A percentile compares a stretch with the other conserved stretches of the same genome.
Conservation (phyloP, 2,329 filamentous ascomycete species). For the Chaetothyriales sp. region DNA sequence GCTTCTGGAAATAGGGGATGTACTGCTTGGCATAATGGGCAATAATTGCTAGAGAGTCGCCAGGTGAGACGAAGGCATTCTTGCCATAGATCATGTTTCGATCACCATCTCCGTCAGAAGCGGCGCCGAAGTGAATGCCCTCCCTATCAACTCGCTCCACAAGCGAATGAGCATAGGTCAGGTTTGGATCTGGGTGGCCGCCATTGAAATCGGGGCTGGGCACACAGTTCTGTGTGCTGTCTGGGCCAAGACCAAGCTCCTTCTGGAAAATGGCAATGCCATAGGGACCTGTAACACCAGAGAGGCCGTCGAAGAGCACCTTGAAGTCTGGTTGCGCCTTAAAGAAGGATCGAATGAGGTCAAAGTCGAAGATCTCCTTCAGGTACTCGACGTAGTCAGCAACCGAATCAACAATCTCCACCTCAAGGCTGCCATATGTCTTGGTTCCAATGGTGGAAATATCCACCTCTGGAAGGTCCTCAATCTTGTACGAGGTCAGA, state of each 20-base stretch:
- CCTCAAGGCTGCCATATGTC: conserved; percentile 73
- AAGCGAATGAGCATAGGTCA: conserved; percentile 88
- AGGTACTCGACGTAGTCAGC: conserved; percentile 87
- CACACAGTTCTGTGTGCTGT: conserved; percentile 77
- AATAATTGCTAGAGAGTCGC: conserved; percentile 95
- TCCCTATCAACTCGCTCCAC: conserved; percentile 88
- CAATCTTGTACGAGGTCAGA: conserved; percentile 81
- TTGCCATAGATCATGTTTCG: conserved; percentile 99
- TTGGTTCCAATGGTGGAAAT: conserved; percentile 66
- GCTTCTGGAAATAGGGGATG: conserved; percentile 96
- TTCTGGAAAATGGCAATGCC: conserved; percentile 88
- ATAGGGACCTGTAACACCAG: conserved; percentile 90
- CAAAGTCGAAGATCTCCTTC: conserved; percentile 97
- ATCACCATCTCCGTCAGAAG: conserved; percentile 92
- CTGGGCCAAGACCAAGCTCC: conserved; percentile 66
- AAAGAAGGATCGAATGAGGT: conserved; percentile 89
- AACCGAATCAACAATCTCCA: conserved; percentile 88
- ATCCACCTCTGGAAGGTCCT: conserved; percentile 74
- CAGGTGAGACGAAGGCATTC: conserved; percentile 88
- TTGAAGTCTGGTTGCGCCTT: conserved; percentile 79
- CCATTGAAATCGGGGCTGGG: conserved; percentile 92
- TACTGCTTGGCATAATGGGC: conserved; percentile 78
- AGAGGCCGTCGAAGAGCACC: conserved; percentile 86
- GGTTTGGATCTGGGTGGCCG: conserved; percentile 93
- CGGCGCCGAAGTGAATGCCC: conserved; percentile 86